Conservation (phyloP, 78 protist species). For the Dictyostelium firmibasis region DNA sequence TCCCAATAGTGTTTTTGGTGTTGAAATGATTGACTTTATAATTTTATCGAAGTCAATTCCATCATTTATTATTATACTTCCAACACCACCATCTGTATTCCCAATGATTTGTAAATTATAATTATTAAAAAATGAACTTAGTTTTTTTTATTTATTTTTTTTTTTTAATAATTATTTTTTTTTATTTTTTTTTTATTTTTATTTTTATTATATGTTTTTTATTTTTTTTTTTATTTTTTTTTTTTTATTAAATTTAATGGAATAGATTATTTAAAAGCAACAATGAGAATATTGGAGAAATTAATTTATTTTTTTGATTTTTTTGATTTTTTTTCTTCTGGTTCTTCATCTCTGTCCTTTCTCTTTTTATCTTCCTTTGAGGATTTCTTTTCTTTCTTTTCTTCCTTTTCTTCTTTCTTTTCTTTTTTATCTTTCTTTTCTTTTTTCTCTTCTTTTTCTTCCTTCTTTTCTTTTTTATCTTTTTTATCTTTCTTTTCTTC, state of each 20-base stretch:
- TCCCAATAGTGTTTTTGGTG: too few species aligned
- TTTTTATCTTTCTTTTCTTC: background rate
- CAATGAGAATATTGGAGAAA: background rate
- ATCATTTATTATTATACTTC: too few species aligned
- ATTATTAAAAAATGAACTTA: too few species aligned
- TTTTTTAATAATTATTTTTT: background rate
- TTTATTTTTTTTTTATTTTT: background rate
- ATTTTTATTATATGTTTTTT: background rate
- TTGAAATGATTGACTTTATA: too few species aligned
- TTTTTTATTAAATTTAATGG: background rate
- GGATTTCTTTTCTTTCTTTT: slow-evolving; percentile 15
- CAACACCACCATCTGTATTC: too few species aligned
- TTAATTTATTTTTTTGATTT: slow-evolving; percentile 6
- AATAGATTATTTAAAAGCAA: background rate
- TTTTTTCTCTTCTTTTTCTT: slow-evolving; percentile 8
- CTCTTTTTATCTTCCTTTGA: slow-evolving; percentile 34
- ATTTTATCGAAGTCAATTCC: too few species aligned
- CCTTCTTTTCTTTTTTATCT: background rate
- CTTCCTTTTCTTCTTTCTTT: background rate
- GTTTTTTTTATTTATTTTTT: too few species aligned
- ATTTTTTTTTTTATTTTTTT: background rate
- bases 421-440: background rate
- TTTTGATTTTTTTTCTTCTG: background rate
- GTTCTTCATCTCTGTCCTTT: background rate
- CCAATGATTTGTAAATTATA: too few species aligned